Evolutionary conservation across 306 rosid species (phyloP).

Genomic region (Glycyrrhiza uralensis): DNA sequence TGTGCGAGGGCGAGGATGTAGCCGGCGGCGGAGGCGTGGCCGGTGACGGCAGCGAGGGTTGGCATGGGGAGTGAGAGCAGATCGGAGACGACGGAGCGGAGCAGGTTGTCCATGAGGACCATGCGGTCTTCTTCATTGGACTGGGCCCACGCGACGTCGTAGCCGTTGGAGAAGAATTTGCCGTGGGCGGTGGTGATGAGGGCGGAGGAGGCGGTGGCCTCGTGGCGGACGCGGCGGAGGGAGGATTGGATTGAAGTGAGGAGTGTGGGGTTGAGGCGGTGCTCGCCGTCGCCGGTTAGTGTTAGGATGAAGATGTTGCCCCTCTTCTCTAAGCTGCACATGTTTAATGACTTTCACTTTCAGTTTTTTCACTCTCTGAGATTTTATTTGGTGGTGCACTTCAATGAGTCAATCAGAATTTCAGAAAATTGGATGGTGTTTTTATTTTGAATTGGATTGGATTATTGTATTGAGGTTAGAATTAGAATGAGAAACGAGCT

Average conservation of each 20-base stretch:
- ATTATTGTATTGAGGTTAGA: no score
- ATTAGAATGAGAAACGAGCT: no score
- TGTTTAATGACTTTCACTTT: neutral
- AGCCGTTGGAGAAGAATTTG: slow-evolving; percentile 89
- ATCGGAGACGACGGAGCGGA: slow-evolving; percentile 45
- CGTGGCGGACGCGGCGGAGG: slow-evolving; percentile 50
- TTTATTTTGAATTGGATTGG: no score
- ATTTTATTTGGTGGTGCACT: no score
- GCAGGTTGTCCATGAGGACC: slow-evolving; percentile 31
- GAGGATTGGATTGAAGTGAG: slow-evolving; percentile 50
- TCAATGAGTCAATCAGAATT: no score
- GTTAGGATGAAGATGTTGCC: slow-evolving; percentile 67
- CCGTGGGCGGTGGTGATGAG: slow-evolving; percentile 85
- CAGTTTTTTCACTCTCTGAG: neutral
- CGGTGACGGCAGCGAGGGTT: slow-evolving; percentile 71
- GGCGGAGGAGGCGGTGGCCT: slow-evolving; percentile 45
- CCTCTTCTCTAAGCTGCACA: slow-evolving; percentile 71
- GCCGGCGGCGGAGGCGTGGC: slow-evolving; percentile 86
- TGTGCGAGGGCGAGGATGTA: slow-evolving; percentile 60
- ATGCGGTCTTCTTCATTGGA: neutral
- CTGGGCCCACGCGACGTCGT: slow-evolving; percentile 59
- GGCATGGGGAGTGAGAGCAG: slow-evolving; percentile 75
- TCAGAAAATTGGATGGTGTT: no score
- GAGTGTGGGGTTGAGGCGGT: slow-evolving; percentile 71
- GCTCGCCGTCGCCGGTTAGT: slow-evolving; percentile 60